phyloP scores from a whole-genome alignment of 768 basidiomycete species.

The Tulasnella sp. region DNA sequence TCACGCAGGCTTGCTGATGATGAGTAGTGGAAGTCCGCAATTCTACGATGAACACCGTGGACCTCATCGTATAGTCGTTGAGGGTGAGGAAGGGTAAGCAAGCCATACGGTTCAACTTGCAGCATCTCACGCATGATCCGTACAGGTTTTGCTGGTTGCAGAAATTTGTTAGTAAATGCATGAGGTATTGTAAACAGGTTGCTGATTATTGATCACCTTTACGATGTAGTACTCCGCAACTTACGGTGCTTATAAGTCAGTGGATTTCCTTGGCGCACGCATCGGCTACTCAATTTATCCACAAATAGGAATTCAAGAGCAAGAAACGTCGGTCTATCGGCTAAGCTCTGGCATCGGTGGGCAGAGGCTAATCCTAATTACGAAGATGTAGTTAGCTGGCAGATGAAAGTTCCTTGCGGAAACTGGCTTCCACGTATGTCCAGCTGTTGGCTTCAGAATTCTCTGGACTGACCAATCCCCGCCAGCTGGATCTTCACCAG shows the following conservation, averaged over 20 bases:
- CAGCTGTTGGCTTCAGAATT: no score
- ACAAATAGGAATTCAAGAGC: no score
- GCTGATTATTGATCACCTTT: no score
- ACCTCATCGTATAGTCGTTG: not conserved
- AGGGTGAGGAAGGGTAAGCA: slow-evolving; percentile 3
- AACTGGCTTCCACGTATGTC: slow-evolving; percentile 4
- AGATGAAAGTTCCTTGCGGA: slow-evolving; percentile 9
- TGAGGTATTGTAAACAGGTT: no score
- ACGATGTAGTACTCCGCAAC: no score
- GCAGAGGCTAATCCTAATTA: slow-evolving; percentile 3
- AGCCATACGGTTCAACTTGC: not conserved
- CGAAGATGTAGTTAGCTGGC: not conserved
- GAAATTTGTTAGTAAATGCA: no score
- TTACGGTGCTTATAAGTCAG: no score
- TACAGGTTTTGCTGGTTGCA: slow-evolving; percentile 4
- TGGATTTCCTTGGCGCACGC: no score
- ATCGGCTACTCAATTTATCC: no score
- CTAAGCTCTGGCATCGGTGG: not conserved
- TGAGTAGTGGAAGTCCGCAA: slow-evolving; percentile 7
- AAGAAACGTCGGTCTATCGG: no score
- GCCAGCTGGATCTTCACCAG: not conserved
- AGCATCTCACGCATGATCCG: not conserved
- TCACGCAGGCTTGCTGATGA: not conserved
- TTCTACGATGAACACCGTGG: slow-evolving; percentile 5
- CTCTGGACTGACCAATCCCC: not conserved